Evolutionary conservation across 2,329 filamentous ascomycete genomes (phyloP).

Genomic region (Plenodomus lindquistii): DNA sequence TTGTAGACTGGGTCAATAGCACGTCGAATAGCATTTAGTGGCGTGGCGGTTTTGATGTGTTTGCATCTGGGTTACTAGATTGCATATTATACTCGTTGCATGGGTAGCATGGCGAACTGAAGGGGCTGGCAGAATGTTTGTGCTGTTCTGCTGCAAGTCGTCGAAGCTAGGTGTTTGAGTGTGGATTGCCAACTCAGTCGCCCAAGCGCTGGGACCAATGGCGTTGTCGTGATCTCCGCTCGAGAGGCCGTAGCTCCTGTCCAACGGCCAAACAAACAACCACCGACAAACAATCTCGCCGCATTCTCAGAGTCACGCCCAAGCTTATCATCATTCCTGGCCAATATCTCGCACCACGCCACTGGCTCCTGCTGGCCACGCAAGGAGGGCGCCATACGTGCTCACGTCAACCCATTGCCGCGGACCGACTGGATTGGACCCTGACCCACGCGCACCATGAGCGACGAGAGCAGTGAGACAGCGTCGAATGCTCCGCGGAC

Average conservation of each 20-base stretch:
- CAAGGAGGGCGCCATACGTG: background rate
- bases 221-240: background rate
- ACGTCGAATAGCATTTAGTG: constrained; percentile 6
- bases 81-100: too few relatives aligned
- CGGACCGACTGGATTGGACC: background rate
- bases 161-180: too few relatives aligned
- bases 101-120: too few relatives aligned
- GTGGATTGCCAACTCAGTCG: background rate
- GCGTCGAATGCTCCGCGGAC: constrained; percentile 21
- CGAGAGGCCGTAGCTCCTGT: background rate
- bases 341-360: background rate
- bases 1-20: constrained; percentile 45
- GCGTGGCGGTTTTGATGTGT: background rate
- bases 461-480: constrained; percentile 20
- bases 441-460: constrained; percentile 12
- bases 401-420: background rate
- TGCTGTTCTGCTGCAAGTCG: too few relatives aligned
- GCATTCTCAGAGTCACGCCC: too few relatives aligned
- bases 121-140: too few relatives aligned
- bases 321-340: background rate
- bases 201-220: background rate
- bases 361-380: background rate
- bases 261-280: background rate
- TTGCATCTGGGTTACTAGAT: background rate
- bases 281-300: too few relatives aligned